Conservation (phyloP, 2,329 filamentous ascomycete genomes). For the Cladobotryum mycophilum region DNA sequence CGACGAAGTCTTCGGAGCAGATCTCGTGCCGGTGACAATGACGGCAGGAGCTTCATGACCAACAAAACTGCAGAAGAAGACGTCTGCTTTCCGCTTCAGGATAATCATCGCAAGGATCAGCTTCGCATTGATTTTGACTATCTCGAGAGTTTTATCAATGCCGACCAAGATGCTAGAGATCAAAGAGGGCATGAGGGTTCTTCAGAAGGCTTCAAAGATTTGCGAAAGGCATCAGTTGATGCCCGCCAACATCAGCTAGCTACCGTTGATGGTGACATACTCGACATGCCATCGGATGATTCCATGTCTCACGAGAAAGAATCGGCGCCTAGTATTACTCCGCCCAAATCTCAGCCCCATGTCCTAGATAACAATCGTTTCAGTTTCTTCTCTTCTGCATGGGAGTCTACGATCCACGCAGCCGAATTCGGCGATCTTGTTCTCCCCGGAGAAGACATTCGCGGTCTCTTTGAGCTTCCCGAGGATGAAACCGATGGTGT, state of each 20-base stretch:
- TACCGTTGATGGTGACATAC: constrained; percentile 51
- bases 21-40: constrained; percentile 54
- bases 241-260: constrained; percentile 32
- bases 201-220: constrained; percentile 26
- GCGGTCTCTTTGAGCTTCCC: constrained; percentile 71
- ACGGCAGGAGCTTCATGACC: constrained; percentile 54
- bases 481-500: constrained; percentile 66
- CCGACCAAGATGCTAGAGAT: constrained; percentile 44
- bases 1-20: constrained; percentile 53
- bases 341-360: constrained; percentile 32
- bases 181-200: constrained; percentile 45
- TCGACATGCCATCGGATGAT: constrained; percentile 45
- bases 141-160: constrained; percentile 81
- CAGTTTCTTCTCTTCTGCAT: constrained; percentile 94
- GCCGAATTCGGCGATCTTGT: constrained; percentile 82
- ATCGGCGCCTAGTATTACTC: constrained; percentile 24
- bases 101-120: constrained; percentile 60
- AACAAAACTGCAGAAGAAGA: constrained; percentile 76
- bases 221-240: constrained; percentile 23
- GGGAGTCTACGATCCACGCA: constrained; percentile 89
- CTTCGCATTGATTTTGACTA: constrained; percentile 89
- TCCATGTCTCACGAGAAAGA: constrained; percentile 43
- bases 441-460: constrained; percentile 82
- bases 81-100: constrained; percentile 78
- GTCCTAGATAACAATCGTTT: constrained; percentile 69